Percentiles rank a stretch among this genome's conserved stretches.
Evolutionary conservation across 768 basidiomycete species (phyloP).

Genomic region (Hericium erinaceus): DNA sequence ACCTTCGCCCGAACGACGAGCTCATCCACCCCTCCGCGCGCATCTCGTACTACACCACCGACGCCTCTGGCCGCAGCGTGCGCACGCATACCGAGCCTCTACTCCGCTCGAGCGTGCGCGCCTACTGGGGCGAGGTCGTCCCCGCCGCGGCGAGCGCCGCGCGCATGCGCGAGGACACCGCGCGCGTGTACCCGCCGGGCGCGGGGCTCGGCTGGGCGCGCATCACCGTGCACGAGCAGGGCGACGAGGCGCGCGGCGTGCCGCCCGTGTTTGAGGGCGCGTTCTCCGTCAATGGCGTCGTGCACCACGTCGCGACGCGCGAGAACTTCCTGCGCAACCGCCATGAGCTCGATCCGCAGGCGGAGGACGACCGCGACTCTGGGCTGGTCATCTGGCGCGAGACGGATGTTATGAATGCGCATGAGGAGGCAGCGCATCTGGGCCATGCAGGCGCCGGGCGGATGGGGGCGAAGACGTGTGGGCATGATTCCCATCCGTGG

Average conservation of each 20-base stretch:
- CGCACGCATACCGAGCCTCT: slow-evolving; percentile 50
- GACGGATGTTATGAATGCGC: slow-evolving; percentile 49
- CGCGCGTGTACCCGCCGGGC: slow-evolving; percentile 38
- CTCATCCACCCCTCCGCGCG: slow-evolving; percentile 74
- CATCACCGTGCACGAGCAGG: slow-evolving; percentile 61
- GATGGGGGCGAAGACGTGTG: slow-evolving; percentile 33
- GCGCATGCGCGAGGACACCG: slow-evolving; percentile 57
- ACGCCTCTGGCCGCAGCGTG: slow-evolving; percentile 39
- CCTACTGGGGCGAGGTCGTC: slow-evolving; percentile 68
- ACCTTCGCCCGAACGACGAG: slow-evolving; percentile 69
- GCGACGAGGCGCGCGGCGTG: slow-evolving; percentile 33
- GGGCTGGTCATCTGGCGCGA: slow-evolving; percentile 70
- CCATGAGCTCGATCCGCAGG: slow-evolving; percentile 45
- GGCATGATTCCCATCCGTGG: slow-evolving; percentile 60
- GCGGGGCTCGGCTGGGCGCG: slow-evolving; percentile 64
- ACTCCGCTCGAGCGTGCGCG: slow-evolving; percentile 51
- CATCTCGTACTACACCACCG: slow-evolving; percentile 51
- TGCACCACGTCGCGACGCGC: slow-evolving; percentile 62
- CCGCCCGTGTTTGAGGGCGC: slow-evolving; percentile 67
- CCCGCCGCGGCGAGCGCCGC: slow-evolving; percentile 39
- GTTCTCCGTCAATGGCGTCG: slow-evolving; percentile 58
- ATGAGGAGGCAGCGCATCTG: slow-evolving; percentile 31
- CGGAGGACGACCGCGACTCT: slow-evolving; percentile 35
- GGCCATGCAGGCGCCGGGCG: slow-evolving; percentile 18
- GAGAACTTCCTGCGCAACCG: slow-evolving; percentile 63